Conservation (phyloP, 176 grass and related monocot genomes). For the Cymbopogon citratus region DNA sequence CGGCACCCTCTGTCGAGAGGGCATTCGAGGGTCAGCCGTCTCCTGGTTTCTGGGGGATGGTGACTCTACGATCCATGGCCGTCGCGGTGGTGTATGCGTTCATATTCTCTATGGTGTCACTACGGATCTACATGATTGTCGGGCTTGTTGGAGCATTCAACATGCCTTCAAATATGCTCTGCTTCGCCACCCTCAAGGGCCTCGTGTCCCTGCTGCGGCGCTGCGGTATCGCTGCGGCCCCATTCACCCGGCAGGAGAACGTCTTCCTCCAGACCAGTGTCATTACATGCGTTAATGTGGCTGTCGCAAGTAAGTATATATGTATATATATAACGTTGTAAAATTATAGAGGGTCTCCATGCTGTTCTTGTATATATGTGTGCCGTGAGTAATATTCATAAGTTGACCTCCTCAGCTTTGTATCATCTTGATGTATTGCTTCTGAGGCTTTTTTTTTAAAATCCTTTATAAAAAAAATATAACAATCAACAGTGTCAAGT, state of each 20-base stretch:
- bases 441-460: too few species aligned
- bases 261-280: constrained; percentile 21
- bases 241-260: constrained; percentile 76
- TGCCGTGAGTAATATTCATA: not conserved
- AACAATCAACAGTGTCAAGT: not conserved
- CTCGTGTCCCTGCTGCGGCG: constrained; percentile 3
- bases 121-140: constrained; percentile 47
- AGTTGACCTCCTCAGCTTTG: too few species aligned
- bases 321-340: not conserved
- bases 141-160: constrained; percentile 51
- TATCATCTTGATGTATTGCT: too few species aligned
- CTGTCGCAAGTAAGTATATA: constrained; percentile 24
- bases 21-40: constrained; percentile 34
- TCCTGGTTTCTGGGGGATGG: constrained; percentile 23
- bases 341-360: not conserved
- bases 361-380: not conserved
- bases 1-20: constrained; percentile 36
- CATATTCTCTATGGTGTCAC: constrained; percentile 39
- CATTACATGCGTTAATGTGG: constrained; percentile 33
- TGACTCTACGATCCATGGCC: constrained; percentile 38
- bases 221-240: not conserved
- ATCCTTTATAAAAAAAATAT: too few species aligned
- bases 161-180: constrained; percentile 38
- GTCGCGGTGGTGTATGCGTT: constrained; percentile 26
- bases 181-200: constrained; percentile 47